phyloP scores from a whole-genome alignment of 108 stramenopile species.

The Fistulifera solaris region DNA sequence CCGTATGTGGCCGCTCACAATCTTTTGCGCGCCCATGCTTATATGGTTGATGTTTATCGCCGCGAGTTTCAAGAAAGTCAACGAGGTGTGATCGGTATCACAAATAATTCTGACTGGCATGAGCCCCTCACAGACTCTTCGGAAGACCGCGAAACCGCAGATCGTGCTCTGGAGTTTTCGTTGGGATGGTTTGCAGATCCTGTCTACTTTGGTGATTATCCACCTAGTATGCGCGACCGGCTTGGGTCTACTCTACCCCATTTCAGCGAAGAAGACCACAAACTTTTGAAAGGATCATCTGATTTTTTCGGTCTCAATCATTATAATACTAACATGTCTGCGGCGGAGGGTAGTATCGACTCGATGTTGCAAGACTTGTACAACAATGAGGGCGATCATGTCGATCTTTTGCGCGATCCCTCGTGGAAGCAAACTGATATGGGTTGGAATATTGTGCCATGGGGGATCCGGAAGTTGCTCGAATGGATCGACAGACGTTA shows the following conservation, averaged over 20 bases:
- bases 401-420: slow-evolving; percentile 36
- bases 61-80: slow-evolving; percentile 30
- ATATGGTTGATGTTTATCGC: slow-evolving; percentile 64
- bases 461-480: slow-evolving; percentile 59
- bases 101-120: slow-evolving; percentile 78
- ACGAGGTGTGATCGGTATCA: slow-evolving; percentile 60
- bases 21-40: slow-evolving; percentile 79
- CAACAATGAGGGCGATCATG: slow-evolving; percentile 9
- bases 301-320: slow-evolving; percentile 94
- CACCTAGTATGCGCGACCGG: slow-evolving; percentile 52
- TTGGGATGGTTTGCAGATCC: slow-evolving; percentile 83
- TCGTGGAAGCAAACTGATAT: slow-evolving; percentile 58
- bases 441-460: slow-evolving; percentile 58
- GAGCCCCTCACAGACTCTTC: slow-evolving; percentile 33
- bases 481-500: slow-evolving; percentile 64
- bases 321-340: slow-evolving; percentile 57
- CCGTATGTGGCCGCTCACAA: slow-evolving; percentile 78
- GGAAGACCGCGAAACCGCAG: slow-evolving; percentile 63
- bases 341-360: slow-evolving; percentile 18
- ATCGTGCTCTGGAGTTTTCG: slow-evolving; percentile 78
- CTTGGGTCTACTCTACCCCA: slow-evolving; percentile 60
- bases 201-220: slow-evolving; percentile 78
- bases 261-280: slow-evolving; percentile 53
- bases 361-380: slow-evolving; percentile 10
- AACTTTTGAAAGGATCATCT: slow-evolving; percentile 40